A percentile compares a stretch with the other conserved stretches of the same genome.
Conservation (phyloP, 164 flowering plant genomes). For the Vitis riparia region DNA sequence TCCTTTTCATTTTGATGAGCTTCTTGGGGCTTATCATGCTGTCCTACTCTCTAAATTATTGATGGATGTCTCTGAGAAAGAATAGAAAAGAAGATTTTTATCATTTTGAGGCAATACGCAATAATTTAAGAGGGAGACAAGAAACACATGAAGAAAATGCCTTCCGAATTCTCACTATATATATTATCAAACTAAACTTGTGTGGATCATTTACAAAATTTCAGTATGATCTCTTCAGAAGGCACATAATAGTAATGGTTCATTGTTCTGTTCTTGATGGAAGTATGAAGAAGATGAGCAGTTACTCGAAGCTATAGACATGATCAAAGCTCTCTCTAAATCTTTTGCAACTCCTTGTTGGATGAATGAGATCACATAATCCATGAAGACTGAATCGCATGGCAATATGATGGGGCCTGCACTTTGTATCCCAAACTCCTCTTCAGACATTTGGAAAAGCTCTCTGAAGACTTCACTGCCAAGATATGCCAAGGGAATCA, state of each 20-base stretch:
- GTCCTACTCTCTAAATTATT: neutral
- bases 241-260: too few relatives aligned
- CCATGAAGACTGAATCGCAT: neutral
- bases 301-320: neutral
- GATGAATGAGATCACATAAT: neutral
- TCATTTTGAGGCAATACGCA: too few relatives aligned
- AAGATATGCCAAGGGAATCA: neutral
- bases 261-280: too few relatives aligned
- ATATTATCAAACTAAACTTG: too few relatives aligned
- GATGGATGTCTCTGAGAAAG: too few relatives aligned
- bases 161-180: too few relatives aligned
- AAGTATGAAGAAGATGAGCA: neutral
- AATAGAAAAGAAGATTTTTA: too few relatives aligned
- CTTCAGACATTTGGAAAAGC: constrained; percentile 2
- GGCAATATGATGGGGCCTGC: constrained; percentile 2
- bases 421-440: constrained; percentile 1
- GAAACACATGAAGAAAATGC: too few relatives aligned
- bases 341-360: neutral
- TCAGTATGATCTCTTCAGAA: too few relatives aligned
- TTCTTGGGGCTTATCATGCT: constrained; percentile 1
- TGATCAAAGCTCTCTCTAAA: constrained; percentile 2
- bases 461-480: neutral
- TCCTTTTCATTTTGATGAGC: neutral
- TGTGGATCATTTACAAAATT: too few relatives aligned
- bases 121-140: too few relatives aligned